Base-by-base conservation (phyloP, 75 land plant species). In the Pinus taeda region DNA sequence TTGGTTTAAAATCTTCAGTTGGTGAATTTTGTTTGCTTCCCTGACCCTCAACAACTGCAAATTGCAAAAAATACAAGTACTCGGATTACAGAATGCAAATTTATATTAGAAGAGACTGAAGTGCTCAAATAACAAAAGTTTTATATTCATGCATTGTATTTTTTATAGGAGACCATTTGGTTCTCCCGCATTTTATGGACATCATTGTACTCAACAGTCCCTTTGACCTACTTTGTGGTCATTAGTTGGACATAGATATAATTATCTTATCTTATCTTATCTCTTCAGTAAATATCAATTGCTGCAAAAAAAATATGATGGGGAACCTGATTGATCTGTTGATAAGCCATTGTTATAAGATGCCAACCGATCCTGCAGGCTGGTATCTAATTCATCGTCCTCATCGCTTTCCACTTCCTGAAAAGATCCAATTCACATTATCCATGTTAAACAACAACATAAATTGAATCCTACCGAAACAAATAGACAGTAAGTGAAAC, bases 281-380 rank as follows among this genome's bases (percentile, higher is more conserved):
- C n/a, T 45, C 49, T 42, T 45, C 7, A 5, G 49, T 45, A 4
- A 45, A 45, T 6, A 45, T 4, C 7, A 5, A 45, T 49, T 49
- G 53, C 53, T 49, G 53, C 53, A 49, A 11, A 2, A 49, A 49
- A 49, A 49, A 49, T 49, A 7, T 49, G 53, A 49, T 11, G 8
- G 9, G 30, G 18, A 42, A 78, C 75, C 79, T 15, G 87, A 55
- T 13, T 57, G 57, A 42, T 89, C 89, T 33, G 85, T 78, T 29
- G 91, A 84, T 33, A 82, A 85, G 0, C 85, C 79, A 1, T 86
- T 72, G 42, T 86, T 91, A 21, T 88, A 91, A 0, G 77, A 71
- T n/a, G 91, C 89, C 33, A 91, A 78, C 3, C 89, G 78, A 7
- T 86, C 85, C 61, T 75, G 80, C 53, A 87, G 76, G 0, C 58